Percentiles rank a stretch among this genome's conserved stretches.
phyloP scores from a whole-genome alignment of 495 filamentous ascomycete genomes.

The Penicillium bovifimosum region DNA sequence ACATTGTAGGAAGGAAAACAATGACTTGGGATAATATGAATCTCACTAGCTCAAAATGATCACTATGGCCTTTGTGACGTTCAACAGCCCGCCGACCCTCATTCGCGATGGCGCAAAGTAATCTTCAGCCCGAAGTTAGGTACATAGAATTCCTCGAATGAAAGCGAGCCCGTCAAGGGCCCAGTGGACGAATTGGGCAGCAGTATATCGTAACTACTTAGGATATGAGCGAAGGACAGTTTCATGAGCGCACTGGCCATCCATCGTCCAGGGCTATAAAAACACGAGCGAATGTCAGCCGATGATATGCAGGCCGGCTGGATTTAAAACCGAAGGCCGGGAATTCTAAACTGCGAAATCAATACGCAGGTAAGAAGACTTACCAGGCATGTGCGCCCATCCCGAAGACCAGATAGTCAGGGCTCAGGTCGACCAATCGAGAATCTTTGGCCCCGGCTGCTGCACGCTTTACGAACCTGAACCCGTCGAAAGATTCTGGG shows the following conservation, averaged over 20 bases:
- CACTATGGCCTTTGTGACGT: not conserved
- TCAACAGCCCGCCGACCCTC: not conserved
- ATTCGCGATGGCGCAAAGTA: conserved; percentile 7
- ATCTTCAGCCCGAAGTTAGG: conserved; percentile 23
- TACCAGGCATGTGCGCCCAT: conserved; percentile 27
- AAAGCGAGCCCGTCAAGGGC: conserved; percentile 16
- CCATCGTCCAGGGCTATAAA: conserved; percentile 47
- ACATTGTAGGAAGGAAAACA: not conserved
- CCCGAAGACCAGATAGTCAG: conserved; percentile 25
- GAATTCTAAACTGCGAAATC: not conserved
- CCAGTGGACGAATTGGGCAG: conserved; percentile 9
- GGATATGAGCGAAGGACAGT: conserved; percentile 42
- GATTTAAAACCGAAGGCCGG: conserved; percentile 11
- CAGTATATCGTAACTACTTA: conserved; percentile 45
- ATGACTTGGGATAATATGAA: not conserved
- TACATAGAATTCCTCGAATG: conserved; percentile 27
- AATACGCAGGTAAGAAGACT: not conserved
- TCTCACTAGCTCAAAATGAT: not conserved
- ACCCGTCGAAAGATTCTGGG: conserved; percentile 25
- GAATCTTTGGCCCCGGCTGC: conserved; percentile 12
- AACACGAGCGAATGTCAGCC: conserved; percentile 13
- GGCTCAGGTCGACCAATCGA: conserved; percentile 19
- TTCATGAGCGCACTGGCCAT: conserved; percentile 53
- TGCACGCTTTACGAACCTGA: conserved; percentile 23
- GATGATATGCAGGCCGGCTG: conserved; percentile 7